Percentiles rank a stretch among this genome's conserved stretches.
phyloP scores from a whole-genome alignment of 2,329 filamentous ascomycete species.

The Cladobotryum protrusum region DNA sequence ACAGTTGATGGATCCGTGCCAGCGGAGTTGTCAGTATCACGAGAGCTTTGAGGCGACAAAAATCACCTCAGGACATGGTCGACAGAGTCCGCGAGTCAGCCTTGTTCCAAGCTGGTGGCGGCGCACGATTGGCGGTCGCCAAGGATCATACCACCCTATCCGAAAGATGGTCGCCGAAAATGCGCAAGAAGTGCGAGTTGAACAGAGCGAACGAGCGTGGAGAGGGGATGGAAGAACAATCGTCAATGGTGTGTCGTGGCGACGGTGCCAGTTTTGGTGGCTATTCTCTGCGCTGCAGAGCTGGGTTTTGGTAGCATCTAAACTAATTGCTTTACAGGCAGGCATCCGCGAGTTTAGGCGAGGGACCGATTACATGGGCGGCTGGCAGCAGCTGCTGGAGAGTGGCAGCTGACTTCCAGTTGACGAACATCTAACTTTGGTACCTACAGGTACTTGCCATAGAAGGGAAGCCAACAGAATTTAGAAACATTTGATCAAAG shows the following conservation, averaged over 20 bases:
- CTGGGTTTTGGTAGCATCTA: no score
- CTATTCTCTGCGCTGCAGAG: no score
- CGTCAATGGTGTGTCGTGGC: no score
- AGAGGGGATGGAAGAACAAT: no score
- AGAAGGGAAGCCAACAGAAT: no score
- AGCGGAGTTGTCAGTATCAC: constrained; percentile 26
- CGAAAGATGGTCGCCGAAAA: not conserved
- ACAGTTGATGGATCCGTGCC: constrained; percentile 27
- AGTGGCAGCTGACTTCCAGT: not conserved
- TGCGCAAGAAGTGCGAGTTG: not conserved
- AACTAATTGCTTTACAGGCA: not conserved
- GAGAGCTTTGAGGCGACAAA: constrained; percentile 20
- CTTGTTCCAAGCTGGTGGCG: constrained; percentile 24
- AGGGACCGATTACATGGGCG: not conserved
- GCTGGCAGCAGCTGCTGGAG: not conserved
- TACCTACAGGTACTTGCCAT: no score
- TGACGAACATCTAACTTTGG: no score
- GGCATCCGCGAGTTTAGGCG: constrained; percentile 9
- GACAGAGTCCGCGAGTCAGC: constrained; percentile 20
- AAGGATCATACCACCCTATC: constrained; percentile 16
- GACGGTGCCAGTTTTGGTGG: no score
- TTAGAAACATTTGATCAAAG: no score
- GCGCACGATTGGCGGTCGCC: constrained; percentile 12
- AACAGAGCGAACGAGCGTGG: no score
- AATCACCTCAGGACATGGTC: constrained; percentile 31